Evolutionary conservation across 768 basidiomycete species (phyloP), one percentile per base, ranked within the genome.

Genomic region (Polyporus arcularius): DNA sequence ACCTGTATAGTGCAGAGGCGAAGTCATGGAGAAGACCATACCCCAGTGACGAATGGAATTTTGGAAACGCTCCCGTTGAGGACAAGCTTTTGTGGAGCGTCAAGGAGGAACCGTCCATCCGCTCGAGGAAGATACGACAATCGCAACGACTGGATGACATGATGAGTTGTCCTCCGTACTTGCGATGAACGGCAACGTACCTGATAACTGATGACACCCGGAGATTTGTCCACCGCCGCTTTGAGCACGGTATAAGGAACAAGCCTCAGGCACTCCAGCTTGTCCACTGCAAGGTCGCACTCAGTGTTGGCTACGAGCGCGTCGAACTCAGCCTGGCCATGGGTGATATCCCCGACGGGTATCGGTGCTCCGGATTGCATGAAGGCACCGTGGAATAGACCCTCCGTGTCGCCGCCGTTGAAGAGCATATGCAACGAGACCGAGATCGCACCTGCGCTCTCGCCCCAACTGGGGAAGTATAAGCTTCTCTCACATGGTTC

Each of bases 281-380:
- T 80, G 60, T 81, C 76, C 0, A 50, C 21, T 1, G 71, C 49
- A 2, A 60, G 47, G 0, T 65, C 14, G 55, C 82, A 84, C 8
- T 74, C 75, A 0, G 77, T 75, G 5, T 71, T 62, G 9, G 52
- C 32, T 1, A 79, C 80, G 12, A 84, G 67, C 0, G 57, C 52
- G 61, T 83, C 79, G 55, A 81, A 83, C 46, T 73, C 71, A 0
- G 5, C 26, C 65, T 80, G 79, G 2, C 77, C 66, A 31, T 59
- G 26, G 1, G 42, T 40, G 15, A 67, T 60, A 38, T 67, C 64
- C 26, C 57, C 64, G 2, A 62, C 51, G 6, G 66, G 63, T n/a
- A 60, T 55, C 1, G 60, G 57, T 1, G 64, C 39, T 2, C 66
- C 66, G 14, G 64, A 65, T 28, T 67, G 42, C 82, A 18, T 80